Base-by-base conservation (phyloP, 208 protist species). In the Leptomonas seymouri region DNA sequence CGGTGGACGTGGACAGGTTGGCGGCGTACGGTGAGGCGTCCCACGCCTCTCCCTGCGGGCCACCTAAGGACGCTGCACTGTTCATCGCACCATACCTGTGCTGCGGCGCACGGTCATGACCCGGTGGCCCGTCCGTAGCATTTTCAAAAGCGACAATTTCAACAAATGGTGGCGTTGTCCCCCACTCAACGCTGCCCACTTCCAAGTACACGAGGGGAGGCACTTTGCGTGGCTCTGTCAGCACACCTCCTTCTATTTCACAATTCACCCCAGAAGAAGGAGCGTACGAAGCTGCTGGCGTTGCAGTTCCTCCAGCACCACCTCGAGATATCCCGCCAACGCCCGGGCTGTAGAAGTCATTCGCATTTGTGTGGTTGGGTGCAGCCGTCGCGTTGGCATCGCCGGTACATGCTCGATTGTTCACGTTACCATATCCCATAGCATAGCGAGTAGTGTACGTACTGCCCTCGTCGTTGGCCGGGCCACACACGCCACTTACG, bases 71-170 rank as follows among this genome's bases (percentile, higher is more conserved):
- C 27, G 16, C 14, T 14, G 60, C 14, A 14, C 42, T 65, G 58
- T n/a, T 49, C 23, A 34, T 15, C 20, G 25, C 21, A 34, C 27
- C 44, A 45, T 23, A 36, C 20, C n/a, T 27, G 42, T 36, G 65
- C 36, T 67, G 62, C 31, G 49, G 15, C 11, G 54, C 28, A 31
- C n/a, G 23, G 45, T 21, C 50, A 55, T 59, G 39, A 49, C 67
- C 67, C 15, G 64, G 68, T 18, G 64, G 74, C 0, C 67, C 74
- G 42, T 74, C 67, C 14, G 50, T 64, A 7, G 90, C 90, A 53
- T 92, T 80, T 39, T 90, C 80, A 34, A 95, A 80, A 16, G 71
- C 80, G 5, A 93, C 66, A 18, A 93, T 49, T 46, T 95, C 86
- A 14, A 95, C 48, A 55, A 89, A 93, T 2, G 90, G 90, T 16